Evolutionary conservation across 108 stramenopile genomes (phyloP).

Genomic region (Cyclotella cryptica): DNA sequence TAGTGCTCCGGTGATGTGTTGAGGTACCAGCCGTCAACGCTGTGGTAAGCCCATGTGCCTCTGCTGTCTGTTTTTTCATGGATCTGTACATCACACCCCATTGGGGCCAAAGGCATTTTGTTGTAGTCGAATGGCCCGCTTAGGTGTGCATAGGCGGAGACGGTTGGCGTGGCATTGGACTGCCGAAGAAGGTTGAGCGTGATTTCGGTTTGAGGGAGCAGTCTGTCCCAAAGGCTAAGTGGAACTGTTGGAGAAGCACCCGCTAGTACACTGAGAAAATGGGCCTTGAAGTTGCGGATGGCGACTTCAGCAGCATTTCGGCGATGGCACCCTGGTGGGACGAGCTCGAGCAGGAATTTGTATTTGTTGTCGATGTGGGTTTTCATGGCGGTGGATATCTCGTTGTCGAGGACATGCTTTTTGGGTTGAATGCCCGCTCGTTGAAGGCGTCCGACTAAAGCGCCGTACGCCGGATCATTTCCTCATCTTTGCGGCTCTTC

Average conservation of each 20-base stretch:
- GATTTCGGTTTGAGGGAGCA: constrained; percentile 51
- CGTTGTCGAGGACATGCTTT: neutral
- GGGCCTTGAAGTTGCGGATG: constrained; percentile 59
- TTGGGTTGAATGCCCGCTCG: neutral
- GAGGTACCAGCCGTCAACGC: constrained; percentile 20
- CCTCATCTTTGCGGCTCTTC: neutral
- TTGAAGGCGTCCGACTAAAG: neutral
- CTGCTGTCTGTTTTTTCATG: constrained; percentile 15
- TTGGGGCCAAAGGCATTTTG: constrained; percentile 52
- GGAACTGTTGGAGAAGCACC: constrained; percentile 33
- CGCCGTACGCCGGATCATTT: neutral
- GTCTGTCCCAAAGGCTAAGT: constrained; percentile 31
- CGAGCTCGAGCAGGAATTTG: neutral
- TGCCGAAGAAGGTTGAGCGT: constrained; percentile 19
- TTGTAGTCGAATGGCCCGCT: constrained; percentile 46
- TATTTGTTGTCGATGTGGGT: neutral
- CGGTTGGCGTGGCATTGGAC: neutral
- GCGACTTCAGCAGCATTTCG: constrained; percentile 39
- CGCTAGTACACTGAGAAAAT: constrained; percentile 50
- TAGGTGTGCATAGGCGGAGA: constrained; percentile 10
- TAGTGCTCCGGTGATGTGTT: constrained; percentile 26
- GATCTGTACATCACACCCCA: constrained; percentile 17
- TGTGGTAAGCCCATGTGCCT: constrained; percentile 13
- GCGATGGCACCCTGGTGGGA: constrained; percentile 33
- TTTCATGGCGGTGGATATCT: neutral